These are phyloP conservation scores for Pontederia paniculata DNA, from an alignment of 176 grass and related monocot species.

Conservation along the genomic window DNA sequence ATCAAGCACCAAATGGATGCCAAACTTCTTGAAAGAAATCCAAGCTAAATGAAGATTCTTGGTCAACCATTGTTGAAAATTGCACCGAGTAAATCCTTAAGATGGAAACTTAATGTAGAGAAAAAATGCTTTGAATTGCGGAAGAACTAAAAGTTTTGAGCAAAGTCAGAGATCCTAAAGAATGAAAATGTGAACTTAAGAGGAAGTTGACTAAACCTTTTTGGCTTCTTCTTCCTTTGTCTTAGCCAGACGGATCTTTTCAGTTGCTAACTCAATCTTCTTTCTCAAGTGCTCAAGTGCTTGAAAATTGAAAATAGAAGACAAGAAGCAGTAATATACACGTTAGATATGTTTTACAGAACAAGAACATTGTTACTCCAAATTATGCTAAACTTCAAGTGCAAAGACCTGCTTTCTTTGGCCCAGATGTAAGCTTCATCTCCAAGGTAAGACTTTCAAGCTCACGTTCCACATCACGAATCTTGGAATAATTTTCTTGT, in stretches of 20 bases:
- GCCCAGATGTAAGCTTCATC: slow-evolving; percentile 87
- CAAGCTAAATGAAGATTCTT: no score
- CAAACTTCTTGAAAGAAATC: no score
- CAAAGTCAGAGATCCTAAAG: background rate
- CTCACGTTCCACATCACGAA: slow-evolving; percentile 86
- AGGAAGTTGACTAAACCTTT: slow-evolving; percentile 36
- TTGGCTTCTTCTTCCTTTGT: slow-evolving; percentile 75
- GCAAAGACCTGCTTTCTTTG: slow-evolving; percentile 81
- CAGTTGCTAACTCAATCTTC: slow-evolving; percentile 80
- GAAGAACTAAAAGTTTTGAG: background rate
- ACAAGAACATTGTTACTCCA: slow-evolving; percentile 19
- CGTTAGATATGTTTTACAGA: slow-evolving; percentile 1
- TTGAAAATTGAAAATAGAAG: slow-evolving; percentile 22
- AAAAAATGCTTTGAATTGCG: background rate
- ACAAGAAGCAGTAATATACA: slow-evolving; percentile 6
- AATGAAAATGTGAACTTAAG: background rate
- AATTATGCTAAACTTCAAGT: slow-evolving; percentile 9
- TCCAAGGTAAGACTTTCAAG: slow-evolving; percentile 73
- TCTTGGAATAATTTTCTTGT: slow-evolving; percentile 95
- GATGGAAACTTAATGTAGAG: no score
- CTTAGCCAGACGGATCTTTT: slow-evolving; percentile 71
- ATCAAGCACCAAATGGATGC: no score
- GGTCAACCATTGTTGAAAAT: no score
- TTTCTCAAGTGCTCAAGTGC: slow-evolving; percentile 82
- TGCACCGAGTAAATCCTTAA: no score